Evolutionary conservation across 352 stramenopile species (phyloP).

Genomic region (Blastocystis sp.): DNA sequence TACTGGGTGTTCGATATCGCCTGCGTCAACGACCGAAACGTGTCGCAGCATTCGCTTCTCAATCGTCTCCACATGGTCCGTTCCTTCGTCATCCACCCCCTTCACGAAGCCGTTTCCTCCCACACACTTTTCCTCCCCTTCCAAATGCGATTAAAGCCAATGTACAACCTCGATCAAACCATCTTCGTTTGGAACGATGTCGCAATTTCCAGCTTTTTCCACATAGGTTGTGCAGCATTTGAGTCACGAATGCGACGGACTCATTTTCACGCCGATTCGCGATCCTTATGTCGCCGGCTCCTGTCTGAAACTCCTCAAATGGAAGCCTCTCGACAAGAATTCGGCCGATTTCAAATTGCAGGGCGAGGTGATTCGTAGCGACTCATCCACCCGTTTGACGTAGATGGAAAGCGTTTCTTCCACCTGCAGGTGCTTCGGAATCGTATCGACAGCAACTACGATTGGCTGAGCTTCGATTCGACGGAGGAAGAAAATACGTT

Average conservation of each 20-base stretch:
- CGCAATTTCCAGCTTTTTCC: background rate
- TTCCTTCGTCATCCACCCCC: background rate
- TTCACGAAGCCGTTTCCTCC: background rate
- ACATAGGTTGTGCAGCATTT: conserved; percentile 7
- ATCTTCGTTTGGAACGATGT: conserved; percentile 48
- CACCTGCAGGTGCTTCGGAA: background rate
- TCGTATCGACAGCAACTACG: conserved; percentile 31
- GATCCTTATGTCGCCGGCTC: background rate
- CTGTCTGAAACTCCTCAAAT: conserved; percentile 45
- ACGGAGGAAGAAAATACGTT: conserved; percentile 6
- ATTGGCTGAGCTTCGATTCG: conserved; percentile 27
- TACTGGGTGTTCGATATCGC: conserved; percentile 55
- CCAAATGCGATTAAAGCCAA: conserved; percentile 51
- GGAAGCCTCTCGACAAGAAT: conserved; percentile 42
- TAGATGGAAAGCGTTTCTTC: background rate
- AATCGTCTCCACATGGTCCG: conserved; percentile 46
- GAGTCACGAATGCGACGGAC: conserved; percentile 29
- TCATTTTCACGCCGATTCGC: conserved; percentile 43
- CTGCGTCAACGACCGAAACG: conserved; percentile 20
- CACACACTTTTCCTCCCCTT: conserved; percentile 1
- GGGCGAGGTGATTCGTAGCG: background rate
- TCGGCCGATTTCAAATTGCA: conserved; percentile 50
- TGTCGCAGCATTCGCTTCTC: background rate
- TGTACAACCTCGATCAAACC: conserved; percentile 53
- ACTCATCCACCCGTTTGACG: background rate